A percentile compares a stretch with the other conserved stretches of the same genome.
Evolutionary conservation across 139 green algal genomes (phyloP).

Genomic region (Picochlorum sp.): DNA sequence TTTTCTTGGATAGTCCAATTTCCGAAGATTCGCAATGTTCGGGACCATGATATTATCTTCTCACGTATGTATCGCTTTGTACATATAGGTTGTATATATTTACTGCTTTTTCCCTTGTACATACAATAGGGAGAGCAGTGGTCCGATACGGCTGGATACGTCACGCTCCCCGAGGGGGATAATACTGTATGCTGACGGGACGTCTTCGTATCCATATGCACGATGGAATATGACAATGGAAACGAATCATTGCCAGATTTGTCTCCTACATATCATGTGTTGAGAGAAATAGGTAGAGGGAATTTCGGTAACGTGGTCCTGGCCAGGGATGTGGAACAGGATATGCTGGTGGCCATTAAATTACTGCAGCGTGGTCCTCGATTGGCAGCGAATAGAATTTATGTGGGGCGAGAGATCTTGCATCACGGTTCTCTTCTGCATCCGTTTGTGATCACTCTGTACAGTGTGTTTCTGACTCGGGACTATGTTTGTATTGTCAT

Average conservation of each 20-base stretch:
- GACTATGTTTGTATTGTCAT: constrained; percentile 47
- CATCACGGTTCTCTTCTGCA: constrained; percentile 43
- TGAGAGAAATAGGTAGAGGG: constrained; percentile 7
- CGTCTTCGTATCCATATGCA: too few species aligned
- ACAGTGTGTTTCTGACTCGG: constrained; percentile 41
- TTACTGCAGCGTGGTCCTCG: constrained; percentile 3
- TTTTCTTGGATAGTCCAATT: too few species aligned
- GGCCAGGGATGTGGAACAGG: constrained; percentile 20
- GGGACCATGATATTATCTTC: too few species aligned
- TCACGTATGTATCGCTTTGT: too few species aligned
- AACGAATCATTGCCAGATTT: constrained; percentile 17
- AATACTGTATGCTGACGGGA: too few species aligned
- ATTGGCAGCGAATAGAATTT: constrained; percentile 28
- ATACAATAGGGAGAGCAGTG: too few species aligned
- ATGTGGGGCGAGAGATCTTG: constrained; percentile 49
- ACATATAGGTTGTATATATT: too few species aligned
- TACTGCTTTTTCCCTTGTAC: too few species aligned
- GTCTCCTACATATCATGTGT: neutral
- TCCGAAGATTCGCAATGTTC: too few species aligned
- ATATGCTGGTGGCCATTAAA: constrained; percentile 38
- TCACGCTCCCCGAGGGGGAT: too few species aligned
- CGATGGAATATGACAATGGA: too few species aligned
- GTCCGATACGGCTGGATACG: too few species aligned
- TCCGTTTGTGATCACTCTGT: constrained; percentile 41
- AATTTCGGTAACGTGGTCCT: constrained; percentile 23